Conservation (phyloP, 192 early-diverging fungal species). For the Rhizophagus clarus region DNA sequence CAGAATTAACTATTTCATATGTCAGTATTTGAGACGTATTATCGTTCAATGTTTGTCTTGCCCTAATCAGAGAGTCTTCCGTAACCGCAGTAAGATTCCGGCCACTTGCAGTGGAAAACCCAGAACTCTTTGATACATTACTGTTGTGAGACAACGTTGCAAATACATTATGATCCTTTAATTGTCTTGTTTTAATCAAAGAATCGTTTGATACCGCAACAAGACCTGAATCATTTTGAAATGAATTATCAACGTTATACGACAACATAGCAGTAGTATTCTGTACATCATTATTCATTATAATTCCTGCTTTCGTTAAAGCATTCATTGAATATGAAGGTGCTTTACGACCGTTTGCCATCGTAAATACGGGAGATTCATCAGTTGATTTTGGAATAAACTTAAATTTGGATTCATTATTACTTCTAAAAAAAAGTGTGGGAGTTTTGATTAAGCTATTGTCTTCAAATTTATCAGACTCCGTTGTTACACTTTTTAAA, state of each 20-base stretch:
- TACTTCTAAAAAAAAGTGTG: no score
- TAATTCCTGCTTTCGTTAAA: no score
- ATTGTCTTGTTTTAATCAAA: neutral
- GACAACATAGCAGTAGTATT: neutral
- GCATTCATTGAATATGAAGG: no score
- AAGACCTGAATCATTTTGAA: neutral
- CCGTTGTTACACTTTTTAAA: no score
- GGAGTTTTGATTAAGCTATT: no score
- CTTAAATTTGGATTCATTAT: no score
- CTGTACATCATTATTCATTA: no score
- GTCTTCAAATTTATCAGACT: no score
- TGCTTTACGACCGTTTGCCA: no score
- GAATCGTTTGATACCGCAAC: neutral
- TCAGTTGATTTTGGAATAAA: no score
- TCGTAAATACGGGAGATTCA: no score
- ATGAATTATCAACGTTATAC: neutral
- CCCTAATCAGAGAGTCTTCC: neutral
- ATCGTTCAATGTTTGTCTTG: neutral
- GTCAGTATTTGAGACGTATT: neutral
- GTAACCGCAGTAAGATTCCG: neutral
- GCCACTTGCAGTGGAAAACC: slow-evolving; percentile 2
- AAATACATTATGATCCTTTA: neutral
- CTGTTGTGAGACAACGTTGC: neutral
- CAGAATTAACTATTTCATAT: neutral
- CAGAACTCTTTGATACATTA: neutral